Evolutionary conservation across 176 grass and related monocot genomes (phyloP).

Genomic region (Pharus latifolius): DNA sequence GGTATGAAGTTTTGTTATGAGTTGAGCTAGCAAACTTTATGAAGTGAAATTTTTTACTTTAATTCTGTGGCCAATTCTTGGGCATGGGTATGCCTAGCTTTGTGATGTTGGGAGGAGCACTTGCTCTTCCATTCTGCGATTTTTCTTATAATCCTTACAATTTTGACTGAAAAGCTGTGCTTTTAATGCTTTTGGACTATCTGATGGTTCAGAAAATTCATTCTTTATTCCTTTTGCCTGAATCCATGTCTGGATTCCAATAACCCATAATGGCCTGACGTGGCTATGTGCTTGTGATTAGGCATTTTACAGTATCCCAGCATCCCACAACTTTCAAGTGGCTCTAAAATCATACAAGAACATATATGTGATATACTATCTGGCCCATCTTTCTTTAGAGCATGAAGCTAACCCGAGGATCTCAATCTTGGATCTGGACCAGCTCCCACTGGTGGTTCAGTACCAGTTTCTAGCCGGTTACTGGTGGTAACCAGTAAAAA

Average conservation of each 20-base stretch:
- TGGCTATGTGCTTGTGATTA: background rate
- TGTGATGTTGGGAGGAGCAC: background rate
- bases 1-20: slow-evolving; percentile 20
- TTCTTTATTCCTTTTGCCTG: background rate
- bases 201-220: background rate
- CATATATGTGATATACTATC: background rate
- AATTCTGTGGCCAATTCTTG: background rate
- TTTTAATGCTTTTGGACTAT: background rate
- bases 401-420: background rate
- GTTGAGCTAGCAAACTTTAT: background rate
- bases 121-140: background rate
- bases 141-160: background rate
- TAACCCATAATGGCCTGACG: background rate
- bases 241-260: background rate
- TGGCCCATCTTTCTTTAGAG: background rate
- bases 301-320: background rate
- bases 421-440: too few species aligned
- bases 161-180: background rate
- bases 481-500: too few species aligned
- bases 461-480: too few species aligned
- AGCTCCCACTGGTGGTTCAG: too few species aligned
- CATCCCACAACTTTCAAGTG: background rate
- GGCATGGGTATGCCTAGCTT: background rate
- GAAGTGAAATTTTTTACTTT: background rate
- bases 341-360: background rate